Evolutionary conservation across 2,329 filamentous ascomycete genomes (phyloP).

Genomic region (Cytospora chrysosperma): DNA sequence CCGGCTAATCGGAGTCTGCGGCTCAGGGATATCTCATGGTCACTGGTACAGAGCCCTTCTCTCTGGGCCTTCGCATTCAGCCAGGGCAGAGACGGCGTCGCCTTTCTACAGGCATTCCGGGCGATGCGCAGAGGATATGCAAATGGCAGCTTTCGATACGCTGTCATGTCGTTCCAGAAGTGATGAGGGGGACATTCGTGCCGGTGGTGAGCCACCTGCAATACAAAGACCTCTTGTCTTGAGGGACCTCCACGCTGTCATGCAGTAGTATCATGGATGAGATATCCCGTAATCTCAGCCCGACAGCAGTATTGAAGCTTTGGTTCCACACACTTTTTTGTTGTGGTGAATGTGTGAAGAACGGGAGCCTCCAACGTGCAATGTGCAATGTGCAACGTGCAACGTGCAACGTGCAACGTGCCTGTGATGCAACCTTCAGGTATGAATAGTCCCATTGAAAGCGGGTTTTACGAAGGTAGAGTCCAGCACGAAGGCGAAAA

Average conservation of each 20-base stretch:
- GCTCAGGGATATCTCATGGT: slow-evolving; percentile 61
- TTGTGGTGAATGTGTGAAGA: neutral
- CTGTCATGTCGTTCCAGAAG: slow-evolving; percentile 57
- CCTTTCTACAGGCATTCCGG: slow-evolving; percentile 60
- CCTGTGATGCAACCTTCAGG: neutral
- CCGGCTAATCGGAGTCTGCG: slow-evolving; percentile 5
- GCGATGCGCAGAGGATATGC: slow-evolving; percentile 61
- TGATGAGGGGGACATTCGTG: slow-evolving; percentile 7
- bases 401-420: neutral
- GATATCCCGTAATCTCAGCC: neutral
- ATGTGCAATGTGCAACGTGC: neutral
- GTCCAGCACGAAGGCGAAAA: neutral
- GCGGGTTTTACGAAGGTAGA: neutral
- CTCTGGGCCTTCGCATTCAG: slow-evolving; percentile 61
- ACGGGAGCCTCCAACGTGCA: neutral
- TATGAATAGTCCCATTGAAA: neutral
- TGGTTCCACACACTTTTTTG: neutral
- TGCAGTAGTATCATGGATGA: neutral
- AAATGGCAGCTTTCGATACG: slow-evolving; percentile 58
- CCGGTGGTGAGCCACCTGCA: neutral
- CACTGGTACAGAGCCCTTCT: slow-evolving; percentile 56
- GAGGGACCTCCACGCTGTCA: neutral
- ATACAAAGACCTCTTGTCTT: neutral
- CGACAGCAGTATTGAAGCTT: neutral
- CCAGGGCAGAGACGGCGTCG: slow-evolving; percentile 59